Evolutionary conservation across 345 rosid species (phyloP).

Genomic region (Firmiana major): DNA sequence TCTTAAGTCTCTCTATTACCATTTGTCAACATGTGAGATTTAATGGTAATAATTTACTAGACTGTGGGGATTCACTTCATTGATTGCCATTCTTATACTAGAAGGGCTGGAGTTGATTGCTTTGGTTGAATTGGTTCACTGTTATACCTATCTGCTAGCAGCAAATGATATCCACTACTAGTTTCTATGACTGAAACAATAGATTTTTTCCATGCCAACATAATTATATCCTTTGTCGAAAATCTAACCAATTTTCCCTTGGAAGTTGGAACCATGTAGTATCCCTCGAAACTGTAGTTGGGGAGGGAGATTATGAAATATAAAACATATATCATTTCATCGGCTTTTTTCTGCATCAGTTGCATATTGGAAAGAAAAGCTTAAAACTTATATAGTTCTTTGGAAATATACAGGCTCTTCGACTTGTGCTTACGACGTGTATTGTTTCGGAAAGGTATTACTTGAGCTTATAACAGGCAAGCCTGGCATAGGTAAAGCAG

Average conservation of each 20-base stretch:
- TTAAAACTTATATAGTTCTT: constrained; percentile 13
- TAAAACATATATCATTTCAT: background rate
- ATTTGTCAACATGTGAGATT: background rate
- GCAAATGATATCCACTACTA: background rate
- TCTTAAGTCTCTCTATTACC: background rate
- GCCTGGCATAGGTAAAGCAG: constrained; percentile 68
- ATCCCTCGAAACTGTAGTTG: background rate
- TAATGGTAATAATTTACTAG: background rate
- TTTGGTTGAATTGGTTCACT: background rate
- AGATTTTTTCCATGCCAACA: background rate
- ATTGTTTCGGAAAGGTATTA: constrained; percentile 81
- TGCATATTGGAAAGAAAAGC: background rate
- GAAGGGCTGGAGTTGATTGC: background rate
- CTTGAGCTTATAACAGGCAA: constrained; percentile 90
- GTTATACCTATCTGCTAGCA: no score
- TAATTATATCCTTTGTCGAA: background rate
- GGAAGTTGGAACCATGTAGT: background rate
- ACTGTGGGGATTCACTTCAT: background rate
- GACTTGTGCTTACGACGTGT: constrained; percentile 72
- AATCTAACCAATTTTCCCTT: background rate
- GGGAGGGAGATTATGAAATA: background rate
- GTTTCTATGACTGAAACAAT: background rate
- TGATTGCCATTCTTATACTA: background rate
- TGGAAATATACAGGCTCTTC: constrained; percentile 39
- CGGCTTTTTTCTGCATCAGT: background rate